These are phyloP conservation scores for Euphorbia pulcherrima DNA, from an alignment of 345 rosid species.

Conservation along the genomic window DNA sequence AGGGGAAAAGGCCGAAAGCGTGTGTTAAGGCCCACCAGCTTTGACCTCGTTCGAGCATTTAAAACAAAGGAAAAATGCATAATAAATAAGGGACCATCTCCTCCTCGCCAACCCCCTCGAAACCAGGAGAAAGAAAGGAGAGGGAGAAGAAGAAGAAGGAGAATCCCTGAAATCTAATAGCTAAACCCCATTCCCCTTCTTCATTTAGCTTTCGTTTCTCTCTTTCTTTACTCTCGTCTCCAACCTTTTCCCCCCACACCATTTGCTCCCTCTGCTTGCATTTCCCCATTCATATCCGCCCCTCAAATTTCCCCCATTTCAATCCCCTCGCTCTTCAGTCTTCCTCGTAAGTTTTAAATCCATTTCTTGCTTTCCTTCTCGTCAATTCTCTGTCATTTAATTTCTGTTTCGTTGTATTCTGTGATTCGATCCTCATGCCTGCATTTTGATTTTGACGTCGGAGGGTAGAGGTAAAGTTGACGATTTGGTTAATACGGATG, in stretches of 20 bases:
- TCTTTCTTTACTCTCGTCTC: background rate
- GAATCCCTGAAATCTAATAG: slow-evolving; percentile 3
- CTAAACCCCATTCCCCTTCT: slow-evolving; percentile 3
- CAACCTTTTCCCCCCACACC: background rate
- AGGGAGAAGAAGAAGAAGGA: background rate
- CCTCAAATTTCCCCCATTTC: background rate
- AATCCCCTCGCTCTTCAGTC: background rate
- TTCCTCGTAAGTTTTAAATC: background rate
- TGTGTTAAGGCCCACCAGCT: background rate
- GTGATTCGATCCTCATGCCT: background rate
- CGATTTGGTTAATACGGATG: background rate
- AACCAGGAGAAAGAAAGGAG: background rate
- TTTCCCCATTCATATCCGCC: background rate
- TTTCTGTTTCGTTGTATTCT: background rate
- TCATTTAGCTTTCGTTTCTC: slow-evolving; percentile 1
- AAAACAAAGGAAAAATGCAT: background rate
- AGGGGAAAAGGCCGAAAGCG: no score
- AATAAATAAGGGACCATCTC: background rate
- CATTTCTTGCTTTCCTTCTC: background rate
- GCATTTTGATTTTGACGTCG: background rate
- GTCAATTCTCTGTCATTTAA: background rate
- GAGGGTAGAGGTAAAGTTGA: background rate
- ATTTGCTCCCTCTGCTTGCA: no score
- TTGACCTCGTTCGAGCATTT: no score
- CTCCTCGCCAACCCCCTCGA: background rate